A percentile compares a stretch with the other conserved stretches of the same genome.
These are phyloP conservation scores for Backusella luteola DNA, from an alignment of 192 early-diverging fungal genomes.

Conservation along the genomic window DNA sequence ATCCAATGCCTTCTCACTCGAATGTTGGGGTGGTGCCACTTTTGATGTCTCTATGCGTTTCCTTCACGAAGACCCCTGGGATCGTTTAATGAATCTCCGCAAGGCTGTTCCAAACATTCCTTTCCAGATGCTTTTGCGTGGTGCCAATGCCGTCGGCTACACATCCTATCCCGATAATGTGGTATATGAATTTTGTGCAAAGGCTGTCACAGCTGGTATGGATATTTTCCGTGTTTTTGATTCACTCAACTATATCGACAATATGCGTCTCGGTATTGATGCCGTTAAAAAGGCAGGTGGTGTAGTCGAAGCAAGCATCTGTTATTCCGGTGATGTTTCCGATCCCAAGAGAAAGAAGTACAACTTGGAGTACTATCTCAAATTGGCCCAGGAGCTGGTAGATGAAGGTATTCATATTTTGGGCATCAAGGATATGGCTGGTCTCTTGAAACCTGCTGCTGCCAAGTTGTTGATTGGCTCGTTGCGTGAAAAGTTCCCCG, in stretches of 20 bases:
- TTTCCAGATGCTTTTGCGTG: constrained; percentile 97
- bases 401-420: constrained; percentile 89
- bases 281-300: constrained; percentile 92
- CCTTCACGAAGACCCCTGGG: constrained; percentile 96
- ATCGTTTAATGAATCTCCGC: constrained; percentile 81
- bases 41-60: constrained; percentile 97
- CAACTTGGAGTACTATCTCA: constrained; percentile 88
- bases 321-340: constrained; percentile 92
- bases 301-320: constrained; percentile 87
- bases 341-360: constrained; percentile 80
- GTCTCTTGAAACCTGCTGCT: constrained; percentile 88
- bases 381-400: constrained; percentile 85
- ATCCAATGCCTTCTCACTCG: constrained; percentile 82
- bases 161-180: constrained; percentile 97
- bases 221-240: constrained; percentile 98
- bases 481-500: constrained; percentile 81
- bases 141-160: constrained; percentile 96
- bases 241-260: constrained; percentile 94
- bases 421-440: constrained; percentile 97
- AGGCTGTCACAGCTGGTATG: constrained; percentile 83
- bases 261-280: constrained; percentile 90
- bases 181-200: constrained; percentile 94
- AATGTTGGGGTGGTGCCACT: constrained; percentile 97
- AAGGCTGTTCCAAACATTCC: constrained; percentile 91
- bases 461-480: constrained; percentile 84